These are phyloP conservation scores for Tetrapyrgos nigripes DNA, from an alignment of 1,284 basidiomycete genomes.

Conservation along the genomic window DNA sequence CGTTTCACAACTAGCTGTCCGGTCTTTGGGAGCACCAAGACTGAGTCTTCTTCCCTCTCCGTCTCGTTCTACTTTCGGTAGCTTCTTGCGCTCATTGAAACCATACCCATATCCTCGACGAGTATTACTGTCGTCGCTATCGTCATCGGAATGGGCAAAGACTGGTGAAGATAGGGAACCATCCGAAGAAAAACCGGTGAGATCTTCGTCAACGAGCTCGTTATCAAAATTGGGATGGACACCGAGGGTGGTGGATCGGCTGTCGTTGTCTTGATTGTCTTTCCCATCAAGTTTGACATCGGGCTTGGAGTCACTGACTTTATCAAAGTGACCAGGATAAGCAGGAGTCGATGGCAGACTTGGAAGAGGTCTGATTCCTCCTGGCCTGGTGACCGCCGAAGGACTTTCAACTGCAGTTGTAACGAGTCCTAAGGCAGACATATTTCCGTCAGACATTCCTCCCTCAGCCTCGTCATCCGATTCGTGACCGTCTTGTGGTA, in stretches of 20 bases:
- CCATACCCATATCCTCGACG: constrained; percentile 88
- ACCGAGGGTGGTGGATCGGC: too few species aligned
- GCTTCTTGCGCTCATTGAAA: constrained; percentile 70
- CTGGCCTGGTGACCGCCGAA: neutral
- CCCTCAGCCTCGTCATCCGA: constrained; percentile 11
- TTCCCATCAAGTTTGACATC: neutral
- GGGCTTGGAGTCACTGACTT: neutral
- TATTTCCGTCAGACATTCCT: neutral
- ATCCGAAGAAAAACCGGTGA: constrained; percentile 4
- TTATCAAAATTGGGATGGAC: constrained; percentile 2
- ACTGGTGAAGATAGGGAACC: constrained; percentile 37
- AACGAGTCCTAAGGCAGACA: neutral
- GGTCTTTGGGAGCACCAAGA: neutral
- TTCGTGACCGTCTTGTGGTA: constrained; percentile 4
- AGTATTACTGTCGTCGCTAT: constrained; percentile 42
- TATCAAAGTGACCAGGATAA: neutral
- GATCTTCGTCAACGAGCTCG: constrained; percentile 16
- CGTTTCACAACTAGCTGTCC: neutral
- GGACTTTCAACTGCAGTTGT: neutral
- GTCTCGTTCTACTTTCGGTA: constrained; percentile 3
- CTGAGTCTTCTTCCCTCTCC: neutral
- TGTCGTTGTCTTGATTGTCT: too few species aligned
- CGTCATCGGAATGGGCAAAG: constrained; percentile 33
- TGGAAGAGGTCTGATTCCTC: neutral
- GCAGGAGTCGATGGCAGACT: neutral